Evolutionary conservation across 2,329 filamentous ascomycete genomes (phyloP).

Genomic region (Aspergillus ustus): DNA sequence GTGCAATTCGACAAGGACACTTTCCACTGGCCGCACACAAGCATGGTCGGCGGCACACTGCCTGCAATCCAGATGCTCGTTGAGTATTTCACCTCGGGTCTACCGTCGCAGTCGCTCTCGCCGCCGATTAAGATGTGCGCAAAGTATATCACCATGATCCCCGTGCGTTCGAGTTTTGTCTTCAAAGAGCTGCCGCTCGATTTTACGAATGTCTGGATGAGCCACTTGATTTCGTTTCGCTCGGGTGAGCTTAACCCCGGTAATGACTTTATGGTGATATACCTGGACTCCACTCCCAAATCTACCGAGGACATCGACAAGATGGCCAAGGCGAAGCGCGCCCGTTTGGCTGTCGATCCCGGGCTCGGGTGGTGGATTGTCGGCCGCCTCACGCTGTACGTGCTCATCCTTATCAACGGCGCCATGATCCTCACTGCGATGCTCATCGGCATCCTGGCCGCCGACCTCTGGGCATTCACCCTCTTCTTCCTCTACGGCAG

Average conservation of each 20-base stretch:
- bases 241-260: slow-evolving; percentile 27
- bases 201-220: slow-evolving; percentile 35
- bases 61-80: slow-evolving; percentile 38
- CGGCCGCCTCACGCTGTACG: slow-evolving; percentile 23
- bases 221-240: slow-evolving; percentile 33
- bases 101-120: slow-evolving; percentile 28
- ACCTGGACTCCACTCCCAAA: slow-evolving; percentile 25
- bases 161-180: slow-evolving; percentile 36
- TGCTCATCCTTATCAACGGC: slow-evolving; percentile 31
- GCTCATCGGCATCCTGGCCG: slow-evolving; percentile 30
- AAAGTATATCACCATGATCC: slow-evolving; percentile 31
- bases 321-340: background rate
- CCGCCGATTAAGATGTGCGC: slow-evolving; percentile 33
- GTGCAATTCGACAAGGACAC: slow-evolving; percentile 32
- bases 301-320: background rate
- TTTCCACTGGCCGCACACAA: slow-evolving; percentile 39
- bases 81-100: slow-evolving; percentile 34
- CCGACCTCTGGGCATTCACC: slow-evolving; percentile 37
- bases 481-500: slow-evolving; percentile 35
- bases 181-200: slow-evolving; percentile 38
- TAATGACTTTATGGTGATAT: slow-evolving; percentile 37
- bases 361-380: slow-evolving; percentile 21
- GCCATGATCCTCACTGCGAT: slow-evolving; percentile 30
- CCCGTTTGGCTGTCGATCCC: background rate
- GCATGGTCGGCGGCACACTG: slow-evolving; percentile 38